Evolutionary conservation across 768 basidiomycete genomes (phyloP), one percentile per base, ranked within the genome.

Genomic region (Rhizopogon roseolus): DNA sequence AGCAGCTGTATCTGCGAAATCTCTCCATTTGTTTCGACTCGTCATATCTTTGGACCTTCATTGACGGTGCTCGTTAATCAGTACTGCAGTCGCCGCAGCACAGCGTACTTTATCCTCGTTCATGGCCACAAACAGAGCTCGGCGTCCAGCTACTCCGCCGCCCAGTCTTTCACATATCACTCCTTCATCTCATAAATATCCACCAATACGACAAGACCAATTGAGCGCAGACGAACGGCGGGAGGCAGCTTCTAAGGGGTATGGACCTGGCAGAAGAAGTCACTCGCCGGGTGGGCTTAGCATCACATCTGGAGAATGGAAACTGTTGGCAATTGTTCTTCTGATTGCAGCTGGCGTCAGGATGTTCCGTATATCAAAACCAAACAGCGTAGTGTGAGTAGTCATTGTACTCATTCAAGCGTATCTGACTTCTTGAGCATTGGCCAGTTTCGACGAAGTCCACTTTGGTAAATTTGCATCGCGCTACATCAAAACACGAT

Each of bases 381-480:
- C 96, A 0, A 78, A 84, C 54, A 94, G 93, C 62, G 93, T 99
- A 40, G 96, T 99, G 92, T 95, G 60, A 74, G 91, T 80, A 4
- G 10, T 11, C 5, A 32, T 38, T 6, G 29, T 22, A 38, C 54
- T 63, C n/a, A 54, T 27, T 4, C 34, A 28, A 28, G 9, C 32
- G 1, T 13, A 37, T 28, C 13, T 49, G 32, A 34, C 43, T 4
- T 42, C 56, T 22, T 13, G 34, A 36, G 13, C 34, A 10, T 13
- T 13, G 27, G 17, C 13, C 62, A 97, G 95, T 41, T 98, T 98
- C 69, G 96, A 98, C 66, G 96, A 98, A 69, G 96, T 98, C 0
- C 96, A 98, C 68, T 98, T 98, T 68, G 96, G 96, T 56, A 97
- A 97, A 69, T 98, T 98, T 65, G 93, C 96, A 6, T 79, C 82